Conservation (phyloP, 495 filamentous ascomycete genomes). For the Talaromyces proteolyticus region DNA sequence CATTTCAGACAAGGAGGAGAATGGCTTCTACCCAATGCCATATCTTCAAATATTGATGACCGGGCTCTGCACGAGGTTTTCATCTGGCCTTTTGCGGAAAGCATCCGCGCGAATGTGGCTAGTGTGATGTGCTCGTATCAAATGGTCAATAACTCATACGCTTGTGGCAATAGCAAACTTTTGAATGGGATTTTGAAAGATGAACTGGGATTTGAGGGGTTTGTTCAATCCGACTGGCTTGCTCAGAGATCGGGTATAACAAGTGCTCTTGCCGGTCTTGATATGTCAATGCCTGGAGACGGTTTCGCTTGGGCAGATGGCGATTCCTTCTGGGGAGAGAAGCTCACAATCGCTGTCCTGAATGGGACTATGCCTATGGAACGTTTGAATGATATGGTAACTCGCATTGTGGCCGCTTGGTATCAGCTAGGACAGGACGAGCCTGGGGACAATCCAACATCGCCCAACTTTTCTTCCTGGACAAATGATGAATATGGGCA, state of each 20-base stretch:
- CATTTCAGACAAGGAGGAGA: slow-evolving; percentile 71
- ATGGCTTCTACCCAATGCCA: slow-evolving; percentile 68
- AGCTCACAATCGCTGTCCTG: slow-evolving; percentile 70
- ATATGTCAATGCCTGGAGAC: slow-evolving; percentile 96
- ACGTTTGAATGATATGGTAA: slow-evolving; percentile 89
- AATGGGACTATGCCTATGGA: slow-evolving; percentile 81
- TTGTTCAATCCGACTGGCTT: slow-evolving; percentile 90
- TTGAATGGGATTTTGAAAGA: slow-evolving; percentile 92
- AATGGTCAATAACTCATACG: slow-evolving; percentile 84
- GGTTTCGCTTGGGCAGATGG: slow-evolving; percentile 73
- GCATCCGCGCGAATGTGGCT: slow-evolving; percentile 78
- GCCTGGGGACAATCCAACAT: slow-evolving; percentile 53
- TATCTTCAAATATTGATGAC: slow-evolving; percentile 80
- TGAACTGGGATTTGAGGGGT: slow-evolving; percentile 91
- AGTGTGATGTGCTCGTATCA: slow-evolving; percentile 89
- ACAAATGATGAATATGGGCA: slow-evolving; percentile 64
- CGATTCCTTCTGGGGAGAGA: slow-evolving; percentile 70
- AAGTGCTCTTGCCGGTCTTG: slow-evolving; percentile 75
- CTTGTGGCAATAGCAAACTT: slow-evolving; percentile 87
- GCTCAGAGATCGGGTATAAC: slow-evolving; percentile 79
- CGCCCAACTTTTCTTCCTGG: slow-evolving; percentile 92
- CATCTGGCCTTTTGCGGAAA: slow-evolving; percentile 85
- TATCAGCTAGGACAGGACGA: slow-evolving; percentile 85
- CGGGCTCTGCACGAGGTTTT: slow-evolving; percentile 80
- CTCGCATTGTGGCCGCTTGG: slow-evolving; percentile 86